Base-by-base conservation (phyloP, 2,329 filamentous ascomycete species). In the Colletotrichum sp. region DNA sequence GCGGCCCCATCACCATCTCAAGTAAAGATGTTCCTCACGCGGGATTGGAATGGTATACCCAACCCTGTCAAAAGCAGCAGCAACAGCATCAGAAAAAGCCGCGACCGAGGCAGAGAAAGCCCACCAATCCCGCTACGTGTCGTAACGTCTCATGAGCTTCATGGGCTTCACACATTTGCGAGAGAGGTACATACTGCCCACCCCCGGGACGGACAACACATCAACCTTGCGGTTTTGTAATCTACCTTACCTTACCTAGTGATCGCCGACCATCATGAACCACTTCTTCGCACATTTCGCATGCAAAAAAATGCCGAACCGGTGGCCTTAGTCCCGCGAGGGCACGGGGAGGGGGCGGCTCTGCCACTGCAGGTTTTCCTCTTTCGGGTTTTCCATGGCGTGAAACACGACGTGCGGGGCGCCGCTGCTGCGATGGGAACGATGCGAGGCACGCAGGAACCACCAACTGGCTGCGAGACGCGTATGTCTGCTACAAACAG, bases 341-440 rank as follows among this genome's bases (percentile, higher is more conserved):
- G 32, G 16, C 18, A 18, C 28, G 58, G 8, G 21, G 9, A 12
- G 38, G 38, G 38, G 38, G 38, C 38, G 38, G 38, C 38, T n/a
- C 38, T 48, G 18, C 38, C 38, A 48, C 38, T n/a, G 38, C 38
- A 48, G 9, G 38, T 18, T 21, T 74, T 62, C 69, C 68, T 56
- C 30, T 48, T 74, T 43, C 24, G 69, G 61, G 18, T 48, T 67
- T n/a, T n/a, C 18, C 62, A 72, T 43, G 55, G 21, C 34, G 21
- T 74, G 72, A 74, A 74, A 74, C 72, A 55, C 30, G 55, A 61
- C 71, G 48, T 71, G 71, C 71, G 67, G 71, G 52, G 52, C 56
- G 36, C 34, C 14, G n/a, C 43, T 21, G 43, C 43, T 52, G 24
- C 63, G 26, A 48, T 65, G 38, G 48, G 16, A 48, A 56, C 58